Base-by-base conservation (phyloP, 164 flowering plant genomes). In the Aristolochia californica region DNA sequence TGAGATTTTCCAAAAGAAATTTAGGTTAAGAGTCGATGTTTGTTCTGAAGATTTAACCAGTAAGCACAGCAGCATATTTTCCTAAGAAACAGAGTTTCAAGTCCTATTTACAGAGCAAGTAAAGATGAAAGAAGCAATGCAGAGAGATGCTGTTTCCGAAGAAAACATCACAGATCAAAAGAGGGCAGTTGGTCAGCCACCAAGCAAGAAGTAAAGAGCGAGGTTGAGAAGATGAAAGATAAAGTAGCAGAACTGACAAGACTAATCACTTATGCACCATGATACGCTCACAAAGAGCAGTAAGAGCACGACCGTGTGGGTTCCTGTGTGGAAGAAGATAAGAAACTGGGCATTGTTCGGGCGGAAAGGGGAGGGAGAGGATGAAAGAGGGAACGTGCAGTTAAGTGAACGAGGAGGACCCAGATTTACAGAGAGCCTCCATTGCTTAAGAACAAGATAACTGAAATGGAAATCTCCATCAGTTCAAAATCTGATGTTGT, bases 81-180 rank as follows among this genome's bases (percentile, higher is more conserved):
- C 50, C 18, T 2, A 47, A 20, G 15, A 8, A 47, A 14, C 7
- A 9, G 40, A 34, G 26, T 27, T 56, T 44, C 64, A 88, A 88
- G 88, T 88, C 27, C 62, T 87, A 66, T 77, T 80, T 58, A 72
- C 87, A 2, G 93, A 90, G 75, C 95, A 87, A 77, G 73, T 74
- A 30, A 87, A 90, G 68, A 66, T 85, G 78, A 78, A 87, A 66
- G 74, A 64, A 56, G 77, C 78, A 54, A 67, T 82, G 66, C 74
- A 76, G 27, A 83, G 75, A 68, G 78, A 76, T 18, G 47, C 59
- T 45, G 62, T 43, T 48, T 61, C 60, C 50, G 55, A 60, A 43
- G 73, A 75, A 5, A 67, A 63, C 48, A 18, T 48, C 11, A 53
- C 67, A 12, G 77, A 73, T 16, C 76, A 0, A 22, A n/a, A n/a